Evolutionary conservation across 2,329 filamentous ascomycete species (phyloP), one percentile per base, ranked within the genome.

Genomic region (Curvularia spicifera): DNA sequence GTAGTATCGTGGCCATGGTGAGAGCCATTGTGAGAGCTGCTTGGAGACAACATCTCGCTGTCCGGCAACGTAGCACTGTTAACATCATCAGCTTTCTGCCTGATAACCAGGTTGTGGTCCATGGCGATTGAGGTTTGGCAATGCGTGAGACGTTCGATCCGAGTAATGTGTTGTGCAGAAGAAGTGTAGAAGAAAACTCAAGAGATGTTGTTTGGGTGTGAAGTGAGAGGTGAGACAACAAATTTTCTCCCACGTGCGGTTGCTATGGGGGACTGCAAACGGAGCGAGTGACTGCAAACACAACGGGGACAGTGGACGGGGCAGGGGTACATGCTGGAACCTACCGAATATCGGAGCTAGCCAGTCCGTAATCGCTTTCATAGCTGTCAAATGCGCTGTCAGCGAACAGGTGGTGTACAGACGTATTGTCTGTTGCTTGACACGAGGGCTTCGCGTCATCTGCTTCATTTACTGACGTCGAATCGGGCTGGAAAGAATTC

Each of bases 201-300:
- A 31, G 29, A 31, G 13, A 12, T 12, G 1, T 31, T 31, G 29
- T 31, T 6, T 31, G 29, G 10, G 29, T 12, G 4, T 9, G 29
- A 9, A 8, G 26, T 28, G 26, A 7, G 26, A 7, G 26, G 26
- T 28, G 26, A 28, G 26, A 46, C 22, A 28, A 48, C 22, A 46
- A 56, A 40, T 57, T 49, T 45, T 39, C 10, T 10, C 29, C 44
- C 50, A 40, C 29, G 44, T 31, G 50, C 33, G 40, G 59, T 61
- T 63, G 63, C 59, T 29, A 60, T 42, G 56, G 56, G 47, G 42
- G 49, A 59, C 13, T 51, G 37, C 54, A 52, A 45, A 55, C 46
- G 55, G 61, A 59, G 29, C 29, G 9, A 31, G 29, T 6, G 10
- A 31, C 28, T 29, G 29, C 29, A 31, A 31, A 31, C 29, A 12